phyloP scores from a whole-genome alignment of 2,329 filamentous ascomycete genomes.

The Gaeumannomyces tritici region DNA sequence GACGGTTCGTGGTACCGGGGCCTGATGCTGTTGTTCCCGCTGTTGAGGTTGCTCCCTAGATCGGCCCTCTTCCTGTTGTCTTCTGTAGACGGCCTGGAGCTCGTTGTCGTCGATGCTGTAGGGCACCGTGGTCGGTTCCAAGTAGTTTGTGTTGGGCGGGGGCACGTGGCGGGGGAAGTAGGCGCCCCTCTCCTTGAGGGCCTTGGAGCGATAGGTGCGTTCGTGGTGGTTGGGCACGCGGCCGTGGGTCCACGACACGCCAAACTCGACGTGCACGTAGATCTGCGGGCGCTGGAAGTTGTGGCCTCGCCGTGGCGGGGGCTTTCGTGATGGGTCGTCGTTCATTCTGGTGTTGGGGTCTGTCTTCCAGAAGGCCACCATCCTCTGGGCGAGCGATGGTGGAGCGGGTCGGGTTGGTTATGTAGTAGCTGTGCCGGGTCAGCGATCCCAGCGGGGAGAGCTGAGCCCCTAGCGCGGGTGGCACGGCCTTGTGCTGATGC shows the following conservation, averaged over 20 bases:
- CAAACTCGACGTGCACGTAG: constrained; percentile 42
- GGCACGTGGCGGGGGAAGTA: constrained; percentile 36
- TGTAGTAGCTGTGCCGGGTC: neutral
- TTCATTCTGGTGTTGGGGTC: constrained; percentile 10
- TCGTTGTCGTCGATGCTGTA: constrained; percentile 8
- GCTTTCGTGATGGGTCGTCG: constrained; percentile 13
- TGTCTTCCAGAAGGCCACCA: constrained; percentile 14
- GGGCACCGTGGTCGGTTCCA: constrained; percentile 17
- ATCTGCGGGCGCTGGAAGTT: constrained; percentile 28
- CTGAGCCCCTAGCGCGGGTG: neutral
- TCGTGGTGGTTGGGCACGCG: constrained; percentile 32
- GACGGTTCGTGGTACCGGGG: constrained; percentile 6
- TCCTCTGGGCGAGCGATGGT: neutral
- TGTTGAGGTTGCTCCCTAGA: constrained; percentile 5
- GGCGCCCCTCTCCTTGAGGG: constrained; percentile 28
- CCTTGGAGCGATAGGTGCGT: constrained; percentile 36
- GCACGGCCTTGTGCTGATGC: neutral
- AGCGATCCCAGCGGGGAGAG: neutral
- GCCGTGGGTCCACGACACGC: constrained; percentile 37
- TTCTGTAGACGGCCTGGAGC: neutral
- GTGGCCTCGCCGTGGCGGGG: constrained; percentile 15
- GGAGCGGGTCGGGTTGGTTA: neutral
- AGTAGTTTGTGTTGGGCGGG: constrained; percentile 34
- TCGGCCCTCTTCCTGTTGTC: neutral
- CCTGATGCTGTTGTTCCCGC: constrained; percentile 7